These are phyloP conservation scores for Eucalyptus melliodora DNA, from an alignment of 345 rosid genomes.

Conservation along the genomic window DNA sequence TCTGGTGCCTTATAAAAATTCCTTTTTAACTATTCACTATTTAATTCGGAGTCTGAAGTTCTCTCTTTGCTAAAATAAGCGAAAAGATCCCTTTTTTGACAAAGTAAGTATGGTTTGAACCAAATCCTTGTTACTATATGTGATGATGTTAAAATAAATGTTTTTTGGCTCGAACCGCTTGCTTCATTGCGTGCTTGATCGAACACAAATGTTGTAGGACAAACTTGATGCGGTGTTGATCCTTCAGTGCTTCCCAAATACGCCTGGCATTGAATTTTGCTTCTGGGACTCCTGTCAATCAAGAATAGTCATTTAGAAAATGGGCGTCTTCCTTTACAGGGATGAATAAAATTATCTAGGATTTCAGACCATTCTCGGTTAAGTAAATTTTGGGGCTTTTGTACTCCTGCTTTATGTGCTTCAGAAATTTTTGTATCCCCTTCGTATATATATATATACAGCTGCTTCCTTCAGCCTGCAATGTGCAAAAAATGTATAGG, in stretches of 20 bases:
- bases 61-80: neutral
- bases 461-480: neutral
- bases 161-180: neutral
- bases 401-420: neutral
- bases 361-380: neutral
- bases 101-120: neutral
- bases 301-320: neutral
- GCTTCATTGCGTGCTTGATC: neutral
- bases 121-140: neutral
- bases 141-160: neutral
- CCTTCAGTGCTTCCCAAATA: neutral
- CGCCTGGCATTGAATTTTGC: neutral
- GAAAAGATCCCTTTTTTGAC: neutral
- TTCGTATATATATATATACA: neutral
- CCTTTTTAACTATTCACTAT: neutral
- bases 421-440: neutral
- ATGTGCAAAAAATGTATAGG: neutral
- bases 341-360: neutral
- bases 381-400: neutral
- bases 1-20: slow-evolving; percentile 8
- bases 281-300: neutral
- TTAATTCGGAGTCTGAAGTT: neutral
- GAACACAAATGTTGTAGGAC: neutral
- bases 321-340: neutral
- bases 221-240: neutral